These are phyloP conservation scores for Kodamaea kakaduensis DNA, from an alignment of 805 yeast genomes.

Conservation along the genomic window DNA sequence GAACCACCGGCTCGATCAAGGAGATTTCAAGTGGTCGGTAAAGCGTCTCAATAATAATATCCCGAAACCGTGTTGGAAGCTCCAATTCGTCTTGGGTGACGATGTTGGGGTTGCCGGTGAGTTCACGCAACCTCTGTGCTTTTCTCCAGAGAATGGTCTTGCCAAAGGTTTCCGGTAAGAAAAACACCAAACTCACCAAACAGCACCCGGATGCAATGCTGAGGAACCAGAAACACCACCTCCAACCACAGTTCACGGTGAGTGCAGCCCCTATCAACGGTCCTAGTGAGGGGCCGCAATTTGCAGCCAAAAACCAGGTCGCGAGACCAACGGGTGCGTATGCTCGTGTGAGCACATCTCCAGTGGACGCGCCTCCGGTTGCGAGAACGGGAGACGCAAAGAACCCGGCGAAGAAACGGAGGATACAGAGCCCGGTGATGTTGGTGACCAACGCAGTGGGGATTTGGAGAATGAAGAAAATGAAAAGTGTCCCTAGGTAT, in stretches of 20 bases:
- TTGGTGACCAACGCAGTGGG: slow-evolving; percentile 49
- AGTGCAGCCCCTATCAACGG: slow-evolving; percentile 54
- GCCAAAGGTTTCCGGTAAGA: slow-evolving; percentile 47
- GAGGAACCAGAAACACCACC: slow-evolving; percentile 53
- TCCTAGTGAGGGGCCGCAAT: slow-evolving; percentile 53
- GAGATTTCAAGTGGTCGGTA: slow-evolving; percentile 50
- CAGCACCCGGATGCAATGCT: slow-evolving; percentile 37
- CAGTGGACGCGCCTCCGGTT: slow-evolving; percentile 55
- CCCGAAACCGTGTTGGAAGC: neutral
- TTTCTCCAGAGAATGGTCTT: slow-evolving; percentile 44
- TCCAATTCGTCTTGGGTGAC: slow-evolving; percentile 33
- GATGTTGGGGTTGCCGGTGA: slow-evolving; percentile 45
- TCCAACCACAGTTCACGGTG: slow-evolving; percentile 42
- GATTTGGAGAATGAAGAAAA: slow-evolving; percentile 48
- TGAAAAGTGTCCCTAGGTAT: slow-evolving; percentile 43
- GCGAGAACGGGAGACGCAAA: slow-evolving; percentile 53
- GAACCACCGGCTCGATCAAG: slow-evolving; percentile 51
- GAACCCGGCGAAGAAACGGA: slow-evolving; percentile 52
- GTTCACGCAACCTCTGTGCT: slow-evolving; percentile 43
- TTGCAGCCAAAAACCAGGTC: slow-evolving; percentile 51
- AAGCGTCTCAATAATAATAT: slow-evolving; percentile 23
- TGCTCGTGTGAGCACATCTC: slow-evolving; percentile 44
- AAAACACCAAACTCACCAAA: slow-evolving; percentile 28
- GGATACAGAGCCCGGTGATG: slow-evolving; percentile 45
- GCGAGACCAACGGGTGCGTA: slow-evolving; percentile 45